phyloP scores from a whole-genome alignment of 805 yeast species.

The Sugiyamaella americana region DNA sequence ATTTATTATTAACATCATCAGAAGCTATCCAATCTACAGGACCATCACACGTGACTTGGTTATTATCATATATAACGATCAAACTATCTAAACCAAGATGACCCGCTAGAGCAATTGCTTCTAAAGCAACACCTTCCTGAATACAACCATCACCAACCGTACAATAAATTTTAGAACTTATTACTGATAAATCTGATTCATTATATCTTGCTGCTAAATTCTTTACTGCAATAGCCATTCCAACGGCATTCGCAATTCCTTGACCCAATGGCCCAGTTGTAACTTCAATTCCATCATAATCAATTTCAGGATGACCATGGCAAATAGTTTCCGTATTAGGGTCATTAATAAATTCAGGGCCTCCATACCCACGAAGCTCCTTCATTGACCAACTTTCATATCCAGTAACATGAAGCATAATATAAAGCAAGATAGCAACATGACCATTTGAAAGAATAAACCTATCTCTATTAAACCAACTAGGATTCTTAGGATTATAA shows the following conservation, averaged over 20 bases:
- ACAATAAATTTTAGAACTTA: slow-evolving; percentile 30
- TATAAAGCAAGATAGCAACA: slow-evolving; percentile 34
- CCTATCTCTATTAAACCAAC: slow-evolving; percentile 35
- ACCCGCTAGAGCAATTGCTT: slow-evolving; percentile 38
- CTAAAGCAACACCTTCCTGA: slow-evolving; percentile 38
- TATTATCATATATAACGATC: slow-evolving; percentile 35
- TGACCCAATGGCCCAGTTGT: slow-evolving; percentile 36
- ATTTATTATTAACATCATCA: slow-evolving; percentile 33
- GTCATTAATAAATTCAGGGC: slow-evolving; percentile 12
- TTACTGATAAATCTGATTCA: slow-evolving; percentile 30
- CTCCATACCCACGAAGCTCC: slow-evolving; percentile 34
- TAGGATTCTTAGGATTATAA: slow-evolving; percentile 31
- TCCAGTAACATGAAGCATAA: slow-evolving; percentile 30
- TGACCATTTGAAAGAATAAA: slow-evolving; percentile 38
- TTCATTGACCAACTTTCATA: slow-evolving; percentile 36
- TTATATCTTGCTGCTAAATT: slow-evolving; percentile 34
- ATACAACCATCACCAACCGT: slow-evolving; percentile 39
- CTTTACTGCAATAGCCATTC: slow-evolving; percentile 36
- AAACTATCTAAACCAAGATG: slow-evolving; percentile 36
- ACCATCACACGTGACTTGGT: slow-evolving; percentile 37
- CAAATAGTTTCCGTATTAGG: slow-evolving; percentile 23
- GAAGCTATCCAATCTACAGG: slow-evolving; percentile 31
- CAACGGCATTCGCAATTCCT: slow-evolving; percentile 38
- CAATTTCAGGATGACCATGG: slow-evolving; percentile 41
- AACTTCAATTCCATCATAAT: slow-evolving; percentile 33